Base-by-base conservation (phyloP, 2,329 filamentous ascomycete genomes). In the Claviceps digitariae region DNA sequence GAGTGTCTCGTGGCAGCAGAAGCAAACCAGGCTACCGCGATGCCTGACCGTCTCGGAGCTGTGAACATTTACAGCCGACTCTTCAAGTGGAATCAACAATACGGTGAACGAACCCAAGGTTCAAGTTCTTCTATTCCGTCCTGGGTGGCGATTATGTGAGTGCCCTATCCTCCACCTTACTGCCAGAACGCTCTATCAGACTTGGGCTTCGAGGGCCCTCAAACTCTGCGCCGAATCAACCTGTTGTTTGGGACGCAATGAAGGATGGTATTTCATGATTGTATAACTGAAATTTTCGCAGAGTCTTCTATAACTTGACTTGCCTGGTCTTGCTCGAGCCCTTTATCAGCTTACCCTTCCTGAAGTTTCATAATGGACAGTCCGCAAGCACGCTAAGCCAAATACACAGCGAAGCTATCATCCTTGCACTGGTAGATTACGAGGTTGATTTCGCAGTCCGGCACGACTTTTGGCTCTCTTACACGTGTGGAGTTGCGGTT, bases 371-470 rank as follows among this genome's bases (percentile, higher is more conserved):
- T 1, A 47, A 50, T 6, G 45, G 40, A 9, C 52, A 50, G 20
- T 25, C 48, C 0, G 55, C 52, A 12, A 12, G 21, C 4, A 23
- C 48, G 1, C 48, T 56, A 3, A 49, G 40, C 20, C 50, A 57
- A 29, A 12, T 44, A 17, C 58, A 61, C 38, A 54, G 55, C 25
- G 52, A 50, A 50, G 52, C 57, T 21, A 43, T 62, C 25, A 54
- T 61, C 10, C 51, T 49, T 21, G 36, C 53, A 5, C 43, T 62
- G n/a, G 58, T 56, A 51, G 60, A 60, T 50, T 65, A 62, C 20
- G 61, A 63, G 40, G 55, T 58, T n/a, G 57, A 52, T 1, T 58
- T 60, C 38, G 58, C 59, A 29, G 54, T 59, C 52, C 58, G 53
- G 23, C 55, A 59, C 44, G 61, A 62, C 40, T 57, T 58, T 45